phyloP scores from a whole-genome alignment of 1,139 yeast genomes.

The Entelexis sorbosivorans region DNA sequence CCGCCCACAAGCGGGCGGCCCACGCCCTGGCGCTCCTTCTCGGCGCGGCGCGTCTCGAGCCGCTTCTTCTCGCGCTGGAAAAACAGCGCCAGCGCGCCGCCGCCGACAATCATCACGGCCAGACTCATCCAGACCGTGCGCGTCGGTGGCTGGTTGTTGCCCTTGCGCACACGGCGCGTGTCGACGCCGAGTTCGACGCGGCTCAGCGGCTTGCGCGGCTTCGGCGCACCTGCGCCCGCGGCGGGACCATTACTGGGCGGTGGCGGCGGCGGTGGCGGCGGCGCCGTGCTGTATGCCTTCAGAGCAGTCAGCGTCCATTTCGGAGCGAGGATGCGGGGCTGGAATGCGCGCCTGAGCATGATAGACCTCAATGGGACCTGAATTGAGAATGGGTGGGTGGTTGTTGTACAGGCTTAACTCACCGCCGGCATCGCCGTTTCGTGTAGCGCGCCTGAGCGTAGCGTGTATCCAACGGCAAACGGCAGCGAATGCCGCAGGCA shows the following conservation, averaged over 20 bases:
- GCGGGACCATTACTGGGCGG: background rate
- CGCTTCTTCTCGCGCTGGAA: conserved; percentile 66
- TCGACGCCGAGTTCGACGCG: conserved; percentile 47
- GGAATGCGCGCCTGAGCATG: conserved; percentile 1
- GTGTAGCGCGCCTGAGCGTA: too few relatives aligned
- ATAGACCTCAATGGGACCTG: background rate
- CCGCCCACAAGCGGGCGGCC: conserved; percentile 95
- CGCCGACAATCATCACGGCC: conserved; percentile 50
- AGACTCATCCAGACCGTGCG: conserved; percentile 87
- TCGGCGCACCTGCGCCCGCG: conserved; percentile 6
- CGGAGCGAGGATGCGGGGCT: background rate
- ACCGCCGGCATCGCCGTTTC: too few relatives aligned
- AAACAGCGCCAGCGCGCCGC: conserved; percentile 58
- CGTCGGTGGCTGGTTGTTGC: conserved; percentile 39
- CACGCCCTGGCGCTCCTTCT: conserved; percentile 72
- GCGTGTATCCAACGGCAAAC: too few relatives aligned
- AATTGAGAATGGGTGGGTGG: too few relatives aligned
- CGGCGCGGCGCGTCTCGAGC: conserved; percentile 57
- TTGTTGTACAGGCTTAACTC: too few relatives aligned
- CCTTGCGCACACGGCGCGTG: conserved; percentile 23
- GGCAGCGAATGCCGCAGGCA: too few relatives aligned
- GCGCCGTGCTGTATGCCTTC: background rate
- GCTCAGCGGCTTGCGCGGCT: conserved; percentile 38
- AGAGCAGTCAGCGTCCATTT: background rate
- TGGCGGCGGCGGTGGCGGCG: conserved; percentile 1